Conservation (phyloP, 169 alveolate genomes). For the Cryptosporidium viatorum region DNA sequence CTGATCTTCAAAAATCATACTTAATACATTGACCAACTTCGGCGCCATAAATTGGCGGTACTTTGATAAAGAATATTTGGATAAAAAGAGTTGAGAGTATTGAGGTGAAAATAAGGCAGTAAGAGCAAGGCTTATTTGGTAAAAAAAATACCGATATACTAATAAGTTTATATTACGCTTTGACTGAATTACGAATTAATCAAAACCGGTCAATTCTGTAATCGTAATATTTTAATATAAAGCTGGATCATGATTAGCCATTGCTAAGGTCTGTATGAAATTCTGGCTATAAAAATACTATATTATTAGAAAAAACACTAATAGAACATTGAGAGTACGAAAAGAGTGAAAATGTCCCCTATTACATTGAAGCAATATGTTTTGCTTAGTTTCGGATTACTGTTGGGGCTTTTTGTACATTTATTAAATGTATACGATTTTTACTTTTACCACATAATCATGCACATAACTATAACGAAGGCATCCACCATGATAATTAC, state of each 20-base stretch:
- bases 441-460: conserved; percentile 37
- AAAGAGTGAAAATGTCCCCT: conserved; percentile 17
- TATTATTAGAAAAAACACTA: neutral
- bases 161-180: neutral
- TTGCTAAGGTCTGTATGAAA: neutral
- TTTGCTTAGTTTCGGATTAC: conserved; percentile 10
- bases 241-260: neutral
- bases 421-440: conserved; percentile 47
- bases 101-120: neutral
- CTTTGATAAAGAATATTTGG: neutral
- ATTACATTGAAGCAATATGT: conserved; percentile 52
- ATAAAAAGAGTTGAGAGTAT: neutral
- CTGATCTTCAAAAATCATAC: neutral
- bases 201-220: neutral
- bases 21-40: neutral
- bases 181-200: neutral
- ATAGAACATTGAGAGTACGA: neutral
- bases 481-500: conserved; percentile 56
- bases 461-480: conserved; percentile 60
- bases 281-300: neutral
- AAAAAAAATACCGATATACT: neutral
- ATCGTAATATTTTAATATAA: neutral
- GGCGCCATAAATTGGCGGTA: neutral
- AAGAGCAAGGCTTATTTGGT: neutral
- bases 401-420: conserved; percentile 30